These are phyloP conservation scores for Epicoccum sorghinum DNA, from an alignment of 2,329 filamentous ascomycete genomes.

Conservation along the genomic window DNA sequence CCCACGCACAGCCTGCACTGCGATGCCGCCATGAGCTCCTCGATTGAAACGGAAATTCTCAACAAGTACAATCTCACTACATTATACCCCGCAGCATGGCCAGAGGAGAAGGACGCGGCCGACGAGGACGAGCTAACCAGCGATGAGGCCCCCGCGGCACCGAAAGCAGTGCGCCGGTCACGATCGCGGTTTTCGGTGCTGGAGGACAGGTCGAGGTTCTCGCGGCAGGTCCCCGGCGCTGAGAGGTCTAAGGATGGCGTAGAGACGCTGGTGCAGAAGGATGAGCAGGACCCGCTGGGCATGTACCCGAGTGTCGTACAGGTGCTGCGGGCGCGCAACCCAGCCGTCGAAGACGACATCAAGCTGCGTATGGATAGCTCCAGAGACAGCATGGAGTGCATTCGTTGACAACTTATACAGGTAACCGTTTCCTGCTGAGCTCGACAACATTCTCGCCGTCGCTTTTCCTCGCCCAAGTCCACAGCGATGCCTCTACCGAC, in stretches of 20 bases:
- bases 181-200: constrained; percentile 86
- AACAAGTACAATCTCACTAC: constrained; percentile 88
- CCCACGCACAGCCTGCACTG: not conserved
- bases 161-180: constrained; percentile 56
- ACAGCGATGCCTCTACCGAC: constrained; percentile 83
- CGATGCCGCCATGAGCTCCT: constrained; percentile 33
- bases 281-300: constrained; percentile 93
- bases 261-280: constrained; percentile 82
- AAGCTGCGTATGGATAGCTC: constrained; percentile 65
- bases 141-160: constrained; percentile 57
- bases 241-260: constrained; percentile 71
- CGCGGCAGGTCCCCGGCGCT: constrained; percentile 70
- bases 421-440: constrained; percentile 91
- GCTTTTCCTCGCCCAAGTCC: constrained; percentile 89
- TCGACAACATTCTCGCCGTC: constrained; percentile 95
- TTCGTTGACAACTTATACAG: constrained; percentile 48
- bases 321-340: constrained; percentile 74
- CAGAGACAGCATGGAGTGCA: not conserved
- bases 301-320: constrained; percentile 84
- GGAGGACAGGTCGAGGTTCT: constrained; percentile 73
- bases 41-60: constrained; percentile 71
- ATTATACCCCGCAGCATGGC: constrained; percentile 84
- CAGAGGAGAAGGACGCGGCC: constrained; percentile 76
- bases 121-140: constrained; percentile 58
- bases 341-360: constrained; percentile 83